Base-by-base conservation (phyloP, 331 rosid genomes). In the Malus hybrid region DNA sequence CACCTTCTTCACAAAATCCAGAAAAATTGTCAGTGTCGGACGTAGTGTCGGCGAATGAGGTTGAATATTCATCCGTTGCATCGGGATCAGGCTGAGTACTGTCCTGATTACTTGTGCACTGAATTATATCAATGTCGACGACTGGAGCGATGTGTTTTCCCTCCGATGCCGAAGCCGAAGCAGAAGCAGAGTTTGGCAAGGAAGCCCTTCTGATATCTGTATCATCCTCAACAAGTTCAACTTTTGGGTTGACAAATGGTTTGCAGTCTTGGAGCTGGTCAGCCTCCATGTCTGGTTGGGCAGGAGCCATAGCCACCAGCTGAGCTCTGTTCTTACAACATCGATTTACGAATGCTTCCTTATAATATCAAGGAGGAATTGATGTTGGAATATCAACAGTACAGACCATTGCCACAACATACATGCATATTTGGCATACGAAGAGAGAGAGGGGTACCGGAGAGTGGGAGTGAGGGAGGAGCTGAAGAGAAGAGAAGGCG, bases 31-130 rank as follows among this genome's bases (percentile, higher is more conserved):
- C 92, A 13, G 76, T 73, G 57, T 86, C 92, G 60, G 96, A 89
- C 1, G 34, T 29, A 34, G 97, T 86, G 77, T 81, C 83, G 0
- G 86, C 95, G 76, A 94, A 94, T 8, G 99, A 94, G 78, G 95
- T 92, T 64, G 97, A 94, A 79, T 87, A 80, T 75, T 94, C 97
- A 63, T 44, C 50, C 15, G 96, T 94, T 63, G 93, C 99, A 77
- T 92, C 94, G 33, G 91, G 91, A 69, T 94, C 99, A 60, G 50
- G 15, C 15, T 87, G 92, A 36, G 66, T 77, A 68, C 86, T 86
- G 65, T 66, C 73, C 19, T 7, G 55, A 84, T 85, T 85, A 76
- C 82, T 87, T 60, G 84, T 82, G 82, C 87, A 81, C 63, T 82
- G 89, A 55, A 83, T 67, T 64, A 93, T 86, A 76, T 94, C 95